phyloP scores from a whole-genome alignment of 805 yeast genomes.

The Candida quercuum region DNA sequence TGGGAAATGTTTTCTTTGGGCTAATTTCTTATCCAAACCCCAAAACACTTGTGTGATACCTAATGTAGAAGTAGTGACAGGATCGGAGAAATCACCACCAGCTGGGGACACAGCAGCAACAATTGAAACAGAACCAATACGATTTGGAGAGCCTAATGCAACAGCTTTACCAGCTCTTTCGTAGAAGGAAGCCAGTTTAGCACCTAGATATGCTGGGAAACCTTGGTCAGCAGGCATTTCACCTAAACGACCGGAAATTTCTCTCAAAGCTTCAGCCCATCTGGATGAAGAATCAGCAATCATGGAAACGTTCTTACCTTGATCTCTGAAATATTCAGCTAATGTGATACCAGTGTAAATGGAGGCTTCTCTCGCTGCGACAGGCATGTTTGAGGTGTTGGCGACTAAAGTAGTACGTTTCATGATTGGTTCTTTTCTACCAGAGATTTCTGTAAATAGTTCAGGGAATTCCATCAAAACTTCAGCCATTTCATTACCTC shows the following conservation, averaged over 20 bases:
- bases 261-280: slow-evolving; percentile 99
- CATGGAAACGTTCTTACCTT: slow-evolving; percentile 98
- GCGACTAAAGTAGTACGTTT: slow-evolving; percentile 99
- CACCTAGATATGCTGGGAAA: slow-evolving; percentile 99
- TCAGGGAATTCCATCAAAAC: slow-evolving; percentile 99
- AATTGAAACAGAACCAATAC: slow-evolving; percentile 97
- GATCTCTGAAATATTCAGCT: slow-evolving; percentile 99
- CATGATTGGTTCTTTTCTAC: slow-evolving; percentile 97
- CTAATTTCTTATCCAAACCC: slow-evolving; percentile 98
- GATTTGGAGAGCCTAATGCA: slow-evolving; percentile 93
- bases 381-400: slow-evolving; percentile 99
- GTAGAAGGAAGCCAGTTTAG: slow-evolving; percentile 96
- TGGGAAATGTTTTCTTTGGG: slow-evolving; percentile 99
- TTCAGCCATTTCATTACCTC: slow-evolving; percentile 99
- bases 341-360: slow-evolving; percentile 98
- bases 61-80: slow-evolving; percentile 95
- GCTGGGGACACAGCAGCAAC: slow-evolving; percentile 99
- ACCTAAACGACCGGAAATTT: slow-evolving; percentile 99
- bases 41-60: slow-evolving; percentile 99
- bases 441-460: slow-evolving; percentile 82
- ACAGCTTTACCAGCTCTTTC: slow-evolving; percentile 98
- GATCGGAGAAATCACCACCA: slow-evolving; percentile 99
- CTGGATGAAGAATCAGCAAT: slow-evolving; percentile 99
- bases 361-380: slow-evolving; percentile 99
- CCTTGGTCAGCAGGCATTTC: slow-evolving; percentile 99